Percentiles rank a stretch among this genome's conserved stretches.
These are phyloP conservation scores for Sclerotinia sclerotiorum DNA, from an alignment of 2,329 filamentous ascomycete genomes.

Conservation along the genomic window DNA sequence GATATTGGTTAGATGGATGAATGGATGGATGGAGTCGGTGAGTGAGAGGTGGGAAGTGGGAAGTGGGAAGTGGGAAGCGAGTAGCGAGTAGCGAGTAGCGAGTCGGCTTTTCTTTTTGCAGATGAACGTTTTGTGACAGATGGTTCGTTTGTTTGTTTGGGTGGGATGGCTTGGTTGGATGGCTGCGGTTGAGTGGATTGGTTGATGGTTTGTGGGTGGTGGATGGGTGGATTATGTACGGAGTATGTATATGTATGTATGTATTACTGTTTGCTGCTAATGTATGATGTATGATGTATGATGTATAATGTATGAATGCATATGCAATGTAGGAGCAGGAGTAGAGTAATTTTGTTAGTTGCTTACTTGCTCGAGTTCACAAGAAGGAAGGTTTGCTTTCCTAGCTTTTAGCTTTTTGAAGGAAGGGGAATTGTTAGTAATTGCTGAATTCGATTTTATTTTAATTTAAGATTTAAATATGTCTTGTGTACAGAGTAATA, in stretches of 20 bases:
- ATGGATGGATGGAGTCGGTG: neutral
- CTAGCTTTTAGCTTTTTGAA: neutral
- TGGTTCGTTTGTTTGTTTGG: neutral
- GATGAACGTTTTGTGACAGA: slow-evolving; percentile 9
- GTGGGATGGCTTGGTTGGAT: neutral
- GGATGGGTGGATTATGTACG: neutral
- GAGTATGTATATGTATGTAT: neutral
- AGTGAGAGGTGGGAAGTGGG: neutral
- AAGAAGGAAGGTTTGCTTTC: neutral
- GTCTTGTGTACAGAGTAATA: neutral
- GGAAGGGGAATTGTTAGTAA: neutral
- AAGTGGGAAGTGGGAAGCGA: too few species aligned
- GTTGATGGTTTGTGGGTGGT: neutral
- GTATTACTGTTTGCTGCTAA: slow-evolving; percentile 1
- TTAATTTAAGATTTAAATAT: neutral
- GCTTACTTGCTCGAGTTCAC: neutral
- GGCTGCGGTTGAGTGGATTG: neutral
- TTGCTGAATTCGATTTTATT: neutral
- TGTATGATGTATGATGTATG: slow-evolving; percentile 6
- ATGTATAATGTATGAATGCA: slow-evolving; percentile 16
- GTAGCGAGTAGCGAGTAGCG: too few species aligned
- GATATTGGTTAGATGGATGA: neutral
- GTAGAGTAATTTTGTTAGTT: neutral
- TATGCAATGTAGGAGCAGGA: neutral
- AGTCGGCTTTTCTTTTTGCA: neutral